Evolutionary conservation across 441 rosid species (phyloP), one percentile per base, ranked within the genome.

Genomic region (Isatis lusitanica): DNA sequence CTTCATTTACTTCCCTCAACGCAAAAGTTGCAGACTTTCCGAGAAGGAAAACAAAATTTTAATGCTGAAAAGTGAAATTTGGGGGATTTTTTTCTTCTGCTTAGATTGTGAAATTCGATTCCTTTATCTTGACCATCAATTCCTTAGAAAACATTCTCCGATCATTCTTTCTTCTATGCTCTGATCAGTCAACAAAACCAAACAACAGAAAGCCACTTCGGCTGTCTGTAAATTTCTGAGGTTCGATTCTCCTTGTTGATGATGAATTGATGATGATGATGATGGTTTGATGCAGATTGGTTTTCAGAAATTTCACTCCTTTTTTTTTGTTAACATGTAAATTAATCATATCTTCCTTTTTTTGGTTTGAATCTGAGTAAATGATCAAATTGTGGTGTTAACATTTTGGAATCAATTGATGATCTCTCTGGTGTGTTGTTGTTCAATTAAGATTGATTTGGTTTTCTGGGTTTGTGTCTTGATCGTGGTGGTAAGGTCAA

Each of bases 281-380:
- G 50, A 66, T 67, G 48, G 21, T 43, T 61, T 79, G 87, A 80
- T 86, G 84, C 82, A 64, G 84, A 83, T 83, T 85, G 86, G 77
- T 76, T 79, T 82, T 74, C 80, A 79, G 70, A 85, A 79, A 83
- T 78, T 35, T 62, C 81, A 11, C 16, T 36, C 76, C 77, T 69
- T 76, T 58, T 24, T 18, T 39, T 58, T 71, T 47, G 38, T 63
- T 66, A 6, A 75, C 82, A 68, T 77, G 86, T 52, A 24, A 52
- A 9, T 50, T 84, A 83, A 85, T 87, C 71, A 51, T 58, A 53
- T 4, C 33, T 30, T 30, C 33, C 15, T 17, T 33, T 8, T n/a
- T 9, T 15, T 9, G 44, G 18, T 3, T 61, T 36, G 72, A 71
- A 52, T 73, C 65, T 62, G 73, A 55, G 75, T 63, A 13, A 13